Conservation (phyloP, 2,329 filamentous ascomycete genomes). For the Cryphonectria nitschkei region DNA sequence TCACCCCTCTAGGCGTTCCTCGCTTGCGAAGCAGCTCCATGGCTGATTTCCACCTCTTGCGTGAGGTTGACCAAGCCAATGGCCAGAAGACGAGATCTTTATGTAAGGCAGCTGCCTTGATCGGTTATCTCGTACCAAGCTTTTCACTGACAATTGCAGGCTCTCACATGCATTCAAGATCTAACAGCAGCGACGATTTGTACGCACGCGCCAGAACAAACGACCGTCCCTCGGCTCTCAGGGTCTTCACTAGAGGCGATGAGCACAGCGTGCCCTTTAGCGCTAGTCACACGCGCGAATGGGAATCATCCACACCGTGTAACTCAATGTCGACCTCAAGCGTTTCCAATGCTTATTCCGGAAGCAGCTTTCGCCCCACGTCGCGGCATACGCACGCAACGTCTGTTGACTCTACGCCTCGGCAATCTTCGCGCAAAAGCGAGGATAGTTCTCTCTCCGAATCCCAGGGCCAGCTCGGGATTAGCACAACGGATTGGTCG, state of each 20-base stretch:
- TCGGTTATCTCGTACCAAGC: background rate
- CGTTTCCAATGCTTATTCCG: conserved; percentile 41
- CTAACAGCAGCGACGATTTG: conserved; percentile 27
- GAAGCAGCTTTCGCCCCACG: conserved; percentile 37
- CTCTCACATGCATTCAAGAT: conserved; percentile 15
- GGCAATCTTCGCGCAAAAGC: conserved; percentile 19
- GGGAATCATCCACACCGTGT: conserved; percentile 48
- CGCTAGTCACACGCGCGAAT: conserved; percentile 44
- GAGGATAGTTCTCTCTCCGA: conserved; percentile 27
- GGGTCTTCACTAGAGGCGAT: conserved; percentile 40
- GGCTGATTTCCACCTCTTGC: background rate
- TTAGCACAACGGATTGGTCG: conserved; percentile 21
- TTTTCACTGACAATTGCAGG: conserved; percentile 8
- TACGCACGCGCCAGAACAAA: conserved; percentile 33
- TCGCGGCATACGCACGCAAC: conserved; percentile 51
- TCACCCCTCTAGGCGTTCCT: conserved; percentile 22
- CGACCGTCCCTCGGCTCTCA: conserved; percentile 33
- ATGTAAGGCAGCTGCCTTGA: background rate
- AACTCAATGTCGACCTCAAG: conserved; percentile 44
- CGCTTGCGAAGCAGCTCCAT: background rate
- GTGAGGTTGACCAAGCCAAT: background rate
- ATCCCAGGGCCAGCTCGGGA: conserved; percentile 20
- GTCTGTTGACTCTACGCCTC: conserved; percentile 44
- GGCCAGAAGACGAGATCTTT: conserved; percentile 13
- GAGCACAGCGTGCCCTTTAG: conserved; percentile 41